Conservation (phyloP, 257 asterid species). For the Nicotiana paniculata region DNA sequence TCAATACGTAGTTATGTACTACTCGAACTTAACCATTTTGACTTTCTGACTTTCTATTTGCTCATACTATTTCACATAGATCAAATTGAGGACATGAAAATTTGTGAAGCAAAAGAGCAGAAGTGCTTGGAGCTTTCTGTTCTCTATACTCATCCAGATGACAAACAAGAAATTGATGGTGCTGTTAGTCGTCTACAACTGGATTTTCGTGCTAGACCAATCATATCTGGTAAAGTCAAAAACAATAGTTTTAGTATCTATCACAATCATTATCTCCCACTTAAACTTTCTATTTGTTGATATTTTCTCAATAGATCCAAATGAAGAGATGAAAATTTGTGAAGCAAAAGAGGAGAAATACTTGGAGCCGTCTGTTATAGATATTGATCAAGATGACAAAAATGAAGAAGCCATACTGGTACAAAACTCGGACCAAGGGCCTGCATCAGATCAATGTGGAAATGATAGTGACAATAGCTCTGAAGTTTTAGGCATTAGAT, state of each 20-base stretch:
- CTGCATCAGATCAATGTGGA: neutral
- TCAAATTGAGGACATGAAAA: constrained; percentile 13
- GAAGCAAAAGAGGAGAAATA: neutral
- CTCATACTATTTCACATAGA: neutral
- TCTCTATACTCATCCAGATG: constrained; percentile 10
- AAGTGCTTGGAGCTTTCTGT: constrained; percentile 3
- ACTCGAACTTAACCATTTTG: neutral
- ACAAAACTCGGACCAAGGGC: neutral
- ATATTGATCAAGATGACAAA: constrained; percentile 10
- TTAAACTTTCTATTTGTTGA: neutral
- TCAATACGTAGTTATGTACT: no score
- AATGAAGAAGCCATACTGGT: constrained; percentile 12
- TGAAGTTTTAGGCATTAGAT: constrained; percentile 24
- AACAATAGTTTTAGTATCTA: neutral
- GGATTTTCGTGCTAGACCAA: constrained; percentile 27
- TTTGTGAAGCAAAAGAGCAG: neutral
- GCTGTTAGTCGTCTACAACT: constrained; percentile 28
- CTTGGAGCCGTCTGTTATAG: constrained; percentile 1
- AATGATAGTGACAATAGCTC: constrained; percentile 13
- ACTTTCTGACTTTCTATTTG: neutral
- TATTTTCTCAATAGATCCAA: neutral
- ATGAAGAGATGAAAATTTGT: constrained; percentile 13
- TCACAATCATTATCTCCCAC: neutral
- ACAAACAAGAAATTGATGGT: constrained; percentile 32
- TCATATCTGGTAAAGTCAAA: constrained; percentile 19